Base-by-base conservation (phyloP, 2,329 filamentous ascomycete genomes). In the Cercospora sojina region DNA sequence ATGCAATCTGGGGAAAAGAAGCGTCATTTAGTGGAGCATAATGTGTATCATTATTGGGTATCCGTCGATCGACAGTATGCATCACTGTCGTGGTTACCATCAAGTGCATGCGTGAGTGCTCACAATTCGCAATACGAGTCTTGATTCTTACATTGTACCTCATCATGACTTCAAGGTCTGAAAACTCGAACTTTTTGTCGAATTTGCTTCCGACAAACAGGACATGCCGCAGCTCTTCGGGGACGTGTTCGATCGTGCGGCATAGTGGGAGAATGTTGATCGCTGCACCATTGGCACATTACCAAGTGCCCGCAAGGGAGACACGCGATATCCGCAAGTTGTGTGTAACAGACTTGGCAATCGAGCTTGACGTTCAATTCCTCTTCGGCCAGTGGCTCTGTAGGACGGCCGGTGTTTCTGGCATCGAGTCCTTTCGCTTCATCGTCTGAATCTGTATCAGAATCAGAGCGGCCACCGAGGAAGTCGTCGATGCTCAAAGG, bases 261-360 rank as follows among this genome's bases (percentile, higher is more conserved):
- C 71, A 78, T 78, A 1, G 80, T 77, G 2, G 83, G 83, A 35
- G 83, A 78, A 53, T 82, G 79, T 59, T 83, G 79, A 59, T 84
- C 82, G 3, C 83, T 83, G 69, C 84, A 86, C 83, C 83, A 86
- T 43, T 79, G 76, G 71, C 84, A 86, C 78, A 86, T 83, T 35
- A 83, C 79, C 67, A 85, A 78, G 72, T 86, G 84, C 0, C 84
- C 84, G 67, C 84, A 87, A 0, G 84, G 84, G 38, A 86, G 70
- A 18, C 84, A 75, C 2, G 82, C 84, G 6, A 82, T 82, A 66
- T 86, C 82, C 0, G 85, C 82, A 2, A 83, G 58, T 71, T 86
- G 84, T 9, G 78, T 78, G 70, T 84, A 84, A 72, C 84, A 87
- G 18, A 85, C 79, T 67, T 83, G 81, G 69, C 84, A 87, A 49